Percentiles rank a stretch among this genome's conserved stretches.
phyloP scores from a whole-genome alignment of 768 basidiomycete species.

The Hysterangium stoloniferum region DNA sequence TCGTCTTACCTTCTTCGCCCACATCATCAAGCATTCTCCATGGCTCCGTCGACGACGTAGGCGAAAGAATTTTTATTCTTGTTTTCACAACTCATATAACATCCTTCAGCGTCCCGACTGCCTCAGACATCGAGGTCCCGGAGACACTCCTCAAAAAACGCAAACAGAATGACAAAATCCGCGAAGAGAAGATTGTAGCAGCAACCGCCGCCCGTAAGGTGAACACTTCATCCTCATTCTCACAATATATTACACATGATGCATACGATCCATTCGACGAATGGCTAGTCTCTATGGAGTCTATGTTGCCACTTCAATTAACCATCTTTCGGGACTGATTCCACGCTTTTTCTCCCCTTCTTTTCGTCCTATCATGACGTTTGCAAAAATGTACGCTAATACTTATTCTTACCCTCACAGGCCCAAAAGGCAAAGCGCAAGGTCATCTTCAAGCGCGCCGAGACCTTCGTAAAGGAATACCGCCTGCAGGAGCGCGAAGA shows the following conservation, averaged over 20 bases:
- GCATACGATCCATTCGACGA: slow-evolving; percentile 68
- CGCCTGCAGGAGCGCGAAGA: slow-evolving; percentile 89
- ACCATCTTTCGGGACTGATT: slow-evolving; percentile 95
- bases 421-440: slow-evolving; percentile 86
- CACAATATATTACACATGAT: slow-evolving; percentile 48
- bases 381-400: background rate
- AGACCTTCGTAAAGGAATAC: slow-evolving; percentile 97
- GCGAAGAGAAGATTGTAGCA: slow-evolving; percentile 85
- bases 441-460: slow-evolving; percentile 98
- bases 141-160: slow-evolving; percentile 99
- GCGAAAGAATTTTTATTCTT: slow-evolving; percentile 20
- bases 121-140: slow-evolving; percentile 85
- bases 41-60: slow-evolving; percentile 49
- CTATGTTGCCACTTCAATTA: slow-evolving; percentile 75
- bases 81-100: background rate
- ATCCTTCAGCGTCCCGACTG: slow-evolving; percentile 35
- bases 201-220: slow-evolving; percentile 87
- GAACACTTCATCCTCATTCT: slow-evolving; percentile 13
- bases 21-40: slow-evolving; percentile 28
- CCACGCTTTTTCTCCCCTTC: slow-evolving; percentile 18
- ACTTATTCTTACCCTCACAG: slow-evolving; percentile 37
- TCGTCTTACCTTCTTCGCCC: background rate
- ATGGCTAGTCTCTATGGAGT: slow-evolving; percentile 65
- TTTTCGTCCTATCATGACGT: slow-evolving; percentile 10
- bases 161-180: slow-evolving; percentile 94